These are phyloP conservation scores for Metarhizium humberi DNA, from an alignment of 2,329 filamentous ascomycete genomes.

Conservation along the genomic window DNA sequence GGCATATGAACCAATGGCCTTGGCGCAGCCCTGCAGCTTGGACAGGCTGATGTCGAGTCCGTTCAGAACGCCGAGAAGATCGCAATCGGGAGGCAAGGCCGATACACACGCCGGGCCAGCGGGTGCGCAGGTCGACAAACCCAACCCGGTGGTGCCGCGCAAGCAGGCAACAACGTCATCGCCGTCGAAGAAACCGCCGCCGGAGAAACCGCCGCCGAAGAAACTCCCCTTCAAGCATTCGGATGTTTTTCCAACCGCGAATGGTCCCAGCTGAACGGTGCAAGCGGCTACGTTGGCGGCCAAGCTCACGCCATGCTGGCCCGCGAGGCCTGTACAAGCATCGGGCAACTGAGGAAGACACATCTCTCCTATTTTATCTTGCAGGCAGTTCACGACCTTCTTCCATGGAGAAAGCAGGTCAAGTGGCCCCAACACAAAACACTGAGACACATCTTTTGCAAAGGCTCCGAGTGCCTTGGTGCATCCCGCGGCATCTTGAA, in stretches of 20 bases:
- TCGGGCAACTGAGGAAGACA: constrained; percentile 1
- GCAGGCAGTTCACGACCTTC: neutral
- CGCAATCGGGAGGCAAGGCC: neutral
- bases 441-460: neutral
- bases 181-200: neutral
- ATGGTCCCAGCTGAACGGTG: constrained; percentile 3
- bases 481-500: neutral
- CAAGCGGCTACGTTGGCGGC: neutral
- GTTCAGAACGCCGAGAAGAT: neutral
- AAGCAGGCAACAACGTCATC: constrained; percentile 4
- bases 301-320: neutral
- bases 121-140: neutral
- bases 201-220: too few species aligned
- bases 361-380: neutral
- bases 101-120: neutral
- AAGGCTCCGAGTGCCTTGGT: constrained; percentile 1
- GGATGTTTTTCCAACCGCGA: neutral
- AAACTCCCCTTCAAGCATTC: neutral
- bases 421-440: neutral
- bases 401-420: neutral
- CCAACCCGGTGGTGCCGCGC: neutral
- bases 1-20: neutral
- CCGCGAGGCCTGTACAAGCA: neutral
- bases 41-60: neutral
- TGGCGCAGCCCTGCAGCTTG: neutral